A percentile compares a stretch with the other conserved stretches of the same genome.
These are phyloP conservation scores for Capniomyces stellatus DNA, from an alignment of 371 early-diverging fungal species.

Conservation along the genomic window DNA sequence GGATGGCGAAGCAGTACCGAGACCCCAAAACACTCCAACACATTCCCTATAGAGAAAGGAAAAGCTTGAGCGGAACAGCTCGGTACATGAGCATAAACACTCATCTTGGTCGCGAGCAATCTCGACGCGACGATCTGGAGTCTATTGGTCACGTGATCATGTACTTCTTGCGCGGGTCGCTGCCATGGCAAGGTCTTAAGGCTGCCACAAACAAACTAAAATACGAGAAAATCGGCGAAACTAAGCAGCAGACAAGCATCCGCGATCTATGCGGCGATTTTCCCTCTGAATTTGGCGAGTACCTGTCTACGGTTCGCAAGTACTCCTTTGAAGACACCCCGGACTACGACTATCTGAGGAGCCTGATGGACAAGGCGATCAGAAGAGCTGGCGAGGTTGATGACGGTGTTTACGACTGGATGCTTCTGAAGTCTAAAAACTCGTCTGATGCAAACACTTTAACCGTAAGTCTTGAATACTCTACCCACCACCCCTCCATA, in stretches of 20 bases:
- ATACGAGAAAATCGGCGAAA: constrained; percentile 95
- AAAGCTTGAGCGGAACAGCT: constrained; percentile 88
- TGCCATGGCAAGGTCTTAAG: constrained; percentile 99
- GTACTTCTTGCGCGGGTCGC: constrained; percentile 94
- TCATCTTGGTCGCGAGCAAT: constrained; percentile 89
- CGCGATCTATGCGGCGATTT: constrained; percentile 85
- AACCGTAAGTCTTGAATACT: too few relatives aligned
- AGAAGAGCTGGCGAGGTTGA: constrained; percentile 54
- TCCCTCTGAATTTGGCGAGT: constrained; percentile 86
- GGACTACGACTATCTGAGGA: constrained; percentile 80
- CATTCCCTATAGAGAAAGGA: constrained; percentile 80
- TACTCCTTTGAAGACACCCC: constrained; percentile 95
- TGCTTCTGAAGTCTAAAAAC: too few relatives aligned
- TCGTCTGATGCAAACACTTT: too few relatives aligned
- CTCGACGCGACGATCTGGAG: constrained; percentile 97
- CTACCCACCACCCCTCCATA: too few relatives aligned
- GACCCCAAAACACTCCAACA: constrained; percentile 88
- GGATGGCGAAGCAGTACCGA: constrained; percentile 92
- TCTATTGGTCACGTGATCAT: constrained; percentile 98
- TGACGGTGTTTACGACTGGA: constrained; percentile 90
- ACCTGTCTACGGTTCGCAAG: constrained; percentile 79
- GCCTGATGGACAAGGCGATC: constrained; percentile 71
- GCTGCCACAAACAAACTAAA: constrained; percentile 98
- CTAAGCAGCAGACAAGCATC: constrained; percentile 84
- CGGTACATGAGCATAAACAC: constrained; percentile 96